Base-by-base conservation (phyloP, 345 rosid species). In the Anastatica hierochuntica region DNA sequence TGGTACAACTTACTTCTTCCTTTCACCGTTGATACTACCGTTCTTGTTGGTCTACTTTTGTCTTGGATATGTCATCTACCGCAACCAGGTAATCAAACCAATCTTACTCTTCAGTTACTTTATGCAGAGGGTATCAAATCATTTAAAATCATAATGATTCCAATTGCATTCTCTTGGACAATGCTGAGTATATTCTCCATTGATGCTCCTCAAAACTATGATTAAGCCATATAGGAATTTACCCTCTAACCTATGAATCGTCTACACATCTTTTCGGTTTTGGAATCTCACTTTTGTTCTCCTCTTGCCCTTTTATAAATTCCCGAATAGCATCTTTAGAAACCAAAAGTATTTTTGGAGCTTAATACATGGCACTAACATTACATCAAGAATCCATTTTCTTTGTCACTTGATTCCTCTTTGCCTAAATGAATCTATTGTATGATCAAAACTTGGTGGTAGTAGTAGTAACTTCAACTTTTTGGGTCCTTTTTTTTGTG, bases 21-120 rank as follows among this genome's bases (percentile, higher is more conserved):
- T 87, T 10, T 83, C 92, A 33, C 98, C 96, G 13, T 72, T 87
- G 45, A 90, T 82, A 64, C 71, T 90, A 23, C 98, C 98, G 11
- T 90, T 90, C 72, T 64, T 90, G 71, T 72, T 87, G 71, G 81
- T 84, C 63, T 82, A 76, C 74, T 87, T 64, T 62, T 84, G 79
- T 73, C 57, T 90, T 60, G 98, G 98, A 58, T 90, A 79, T 74
- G 77, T 84, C 70, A 82, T 84, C 69, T 84, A 61, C 62, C 92
- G 96, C 51, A 87, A 87, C 80, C 98, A 87, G 85, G 98, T 84
- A 61, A 21, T 21, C 61, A 0, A 0, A 26, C 18, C 43, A 16
- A 23, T 49, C 58, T 40, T 38, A 39, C 55, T 21, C 36, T 39
- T 40, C 4, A 15, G 24, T 18, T 43, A 12, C 8, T 43, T 43